Evolutionary conservation across 768 basidiomycete genomes (phyloP).

Genomic region (Goffeauzyma gilvescens): DNA sequence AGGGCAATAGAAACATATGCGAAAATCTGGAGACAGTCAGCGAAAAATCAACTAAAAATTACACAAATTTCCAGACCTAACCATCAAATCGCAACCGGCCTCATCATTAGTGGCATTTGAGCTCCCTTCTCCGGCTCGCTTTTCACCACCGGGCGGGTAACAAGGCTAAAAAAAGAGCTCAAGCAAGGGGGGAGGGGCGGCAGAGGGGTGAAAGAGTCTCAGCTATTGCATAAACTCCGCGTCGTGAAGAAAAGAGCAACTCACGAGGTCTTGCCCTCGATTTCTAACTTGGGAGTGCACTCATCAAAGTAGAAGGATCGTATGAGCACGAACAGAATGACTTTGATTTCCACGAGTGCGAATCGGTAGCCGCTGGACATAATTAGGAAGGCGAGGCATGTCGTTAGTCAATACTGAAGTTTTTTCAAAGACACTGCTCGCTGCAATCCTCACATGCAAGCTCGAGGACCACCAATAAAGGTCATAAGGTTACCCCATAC

Average conservation of each 20-base stretch:
- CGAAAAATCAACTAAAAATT: too few relatives aligned
- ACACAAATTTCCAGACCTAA: too few relatives aligned
- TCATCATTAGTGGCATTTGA: conserved; percentile 29
- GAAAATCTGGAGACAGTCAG: too few relatives aligned
- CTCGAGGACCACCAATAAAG: conserved; percentile 27
- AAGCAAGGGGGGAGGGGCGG: too few relatives aligned
- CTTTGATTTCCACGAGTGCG: conserved; percentile 31
- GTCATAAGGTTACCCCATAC: conserved; percentile 31
- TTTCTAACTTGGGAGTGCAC: conserved; percentile 18
- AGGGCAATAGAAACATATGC: too few relatives aligned
- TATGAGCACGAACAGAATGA: conserved; percentile 29
- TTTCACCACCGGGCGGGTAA: conserved; percentile 23
- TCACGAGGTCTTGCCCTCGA: conserved; percentile 27
- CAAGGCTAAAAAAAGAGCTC: conserved; percentile 14
- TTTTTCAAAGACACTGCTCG: neutral
- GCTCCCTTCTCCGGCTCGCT: conserved; percentile 25
- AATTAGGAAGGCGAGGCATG: too few relatives aligned
- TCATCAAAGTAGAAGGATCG: conserved; percentile 27
- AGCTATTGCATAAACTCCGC: neutral
- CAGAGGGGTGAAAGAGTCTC: neutral
- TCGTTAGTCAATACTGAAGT: too few relatives aligned
- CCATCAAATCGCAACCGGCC: too few relatives aligned
- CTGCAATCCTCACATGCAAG: conserved; percentile 19
- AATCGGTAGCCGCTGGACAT: conserved; percentile 32
- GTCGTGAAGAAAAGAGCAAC: neutral